Evolutionary conservation across 306 rosid species (phyloP), one percentile per base, ranked within the genome.

Genomic region (Prunus mongolica): DNA sequence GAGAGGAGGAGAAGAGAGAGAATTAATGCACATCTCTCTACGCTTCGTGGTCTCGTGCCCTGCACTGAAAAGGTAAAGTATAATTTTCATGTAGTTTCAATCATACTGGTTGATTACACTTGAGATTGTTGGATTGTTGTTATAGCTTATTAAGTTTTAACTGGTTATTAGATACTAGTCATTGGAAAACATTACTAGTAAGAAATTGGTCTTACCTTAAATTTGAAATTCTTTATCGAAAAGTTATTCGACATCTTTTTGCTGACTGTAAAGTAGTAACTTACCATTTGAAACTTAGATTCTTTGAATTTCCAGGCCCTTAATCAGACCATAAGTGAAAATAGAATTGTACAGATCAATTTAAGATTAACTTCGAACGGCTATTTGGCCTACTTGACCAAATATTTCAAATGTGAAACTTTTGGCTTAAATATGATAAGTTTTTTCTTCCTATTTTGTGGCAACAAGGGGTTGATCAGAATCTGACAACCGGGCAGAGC

Each of bases 1-100:
- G 97, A 93, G 88, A 87, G 88, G 86, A 87, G 97, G 84, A 84
- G 98, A 72, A 85, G 98, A 76, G 96, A 91, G 88, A 88, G 97
- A 83, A 93, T 93, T 46, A 93, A 93, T 82, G 85, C 89, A 15
- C 98, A 91, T 88, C 91, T 93, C 71, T 72, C 84, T 20, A 89
- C 95, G 11, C 87, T 93, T 47, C 98, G 98, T 61, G 85, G 85
- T 34, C 86, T 91, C 64, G 91, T 93, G 5, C 81, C 93, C 71
- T 76, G 86, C 82, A 77, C 78, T 68, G 82, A 85, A 15, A 93
- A 91, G 93, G 98, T 90, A 45, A 34, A 44, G 73, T 12, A 16
- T 24, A 3, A 58, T 5, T 60, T 56, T 73, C 25, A 73, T 57
- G 55, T 15, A 13, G 76, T 57, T 72, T 22, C 28, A 20, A 13